Percentiles rank a stretch among this genome's conserved stretches.
phyloP scores from a whole-genome alignment of 805 yeast genomes.

The Metschnikowia proteae region DNA sequence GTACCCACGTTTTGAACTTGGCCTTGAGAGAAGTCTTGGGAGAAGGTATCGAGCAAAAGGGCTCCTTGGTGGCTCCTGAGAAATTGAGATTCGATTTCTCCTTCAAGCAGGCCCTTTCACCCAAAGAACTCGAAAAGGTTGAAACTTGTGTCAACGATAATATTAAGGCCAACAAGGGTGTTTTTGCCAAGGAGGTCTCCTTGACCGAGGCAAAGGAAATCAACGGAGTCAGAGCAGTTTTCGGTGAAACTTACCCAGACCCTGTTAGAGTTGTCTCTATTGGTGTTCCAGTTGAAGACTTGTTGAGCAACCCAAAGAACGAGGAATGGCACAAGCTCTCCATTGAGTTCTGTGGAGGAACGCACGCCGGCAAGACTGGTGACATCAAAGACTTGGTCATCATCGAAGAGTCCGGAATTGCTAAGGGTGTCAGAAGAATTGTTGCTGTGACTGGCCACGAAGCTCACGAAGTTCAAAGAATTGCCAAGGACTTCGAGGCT shows the following conservation, averaged over 20 bases:
- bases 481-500: conserved; percentile 68
- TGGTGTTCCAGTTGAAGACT: conserved; percentile 84
- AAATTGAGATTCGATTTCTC: conserved; percentile 95
- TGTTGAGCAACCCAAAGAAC: conserved; percentile 66
- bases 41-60: conserved; percentile 87
- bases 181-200: conserved; percentile 79
- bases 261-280: conserved; percentile 98
- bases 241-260: conserved; percentile 98
- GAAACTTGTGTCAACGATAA: conserved; percentile 71
- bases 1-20: conserved; percentile 90
- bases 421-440: conserved; percentile 97
- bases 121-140: conserved; percentile 67
- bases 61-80: conserved; percentile 94
- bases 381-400: conserved; percentile 90
- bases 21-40: conserved; percentile 87
- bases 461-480: conserved; percentile 85
- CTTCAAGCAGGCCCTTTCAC: conserved; percentile 77
- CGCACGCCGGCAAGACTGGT: conserved; percentile 89
- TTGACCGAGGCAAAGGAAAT: conserved; percentile 70
- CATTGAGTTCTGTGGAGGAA: conserved; percentile 98
- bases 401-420: conserved; percentile 94
- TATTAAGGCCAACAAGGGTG: conserved; percentile 67
- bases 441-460: conserved; percentile 94
- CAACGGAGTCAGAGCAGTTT: conserved; percentile 90
- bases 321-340: conserved; percentile 75